These are phyloP conservation scores for Closterium sp. DNA, from an alignment of 139 green algal species.

Conservation along the genomic window DNA sequence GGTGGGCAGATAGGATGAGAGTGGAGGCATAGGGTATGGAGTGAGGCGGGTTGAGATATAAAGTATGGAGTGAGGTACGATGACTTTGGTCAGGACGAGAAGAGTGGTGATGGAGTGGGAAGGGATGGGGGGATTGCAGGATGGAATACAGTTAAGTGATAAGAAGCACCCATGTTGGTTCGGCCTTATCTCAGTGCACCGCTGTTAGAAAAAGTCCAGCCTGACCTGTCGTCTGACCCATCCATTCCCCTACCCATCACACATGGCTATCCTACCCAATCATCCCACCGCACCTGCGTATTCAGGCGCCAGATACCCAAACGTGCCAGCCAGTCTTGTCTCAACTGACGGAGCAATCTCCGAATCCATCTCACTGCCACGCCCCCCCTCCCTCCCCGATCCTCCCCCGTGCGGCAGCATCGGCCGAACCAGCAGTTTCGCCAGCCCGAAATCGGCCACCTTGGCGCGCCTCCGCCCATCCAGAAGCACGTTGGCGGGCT, in stretches of 20 bases:
- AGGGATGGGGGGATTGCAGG: background rate
- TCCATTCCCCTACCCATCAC: background rate
- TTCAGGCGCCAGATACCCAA: constrained; percentile 64
- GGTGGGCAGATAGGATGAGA: background rate
- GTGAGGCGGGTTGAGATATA: no score
- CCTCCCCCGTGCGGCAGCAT: no score
- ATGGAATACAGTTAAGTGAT: no score
- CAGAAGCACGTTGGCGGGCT: constrained; percentile 61
- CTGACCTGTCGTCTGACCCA: no score
- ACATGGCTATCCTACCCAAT: no score
- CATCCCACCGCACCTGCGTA: constrained; percentile 37
- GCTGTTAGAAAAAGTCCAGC: no score
- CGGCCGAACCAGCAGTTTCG: background rate
- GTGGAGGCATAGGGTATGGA: no score
- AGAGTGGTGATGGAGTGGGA: background rate
- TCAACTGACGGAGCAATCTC: background rate
- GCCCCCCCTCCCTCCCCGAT: no score
- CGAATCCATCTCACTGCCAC: background rate
- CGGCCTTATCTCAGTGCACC: no score
- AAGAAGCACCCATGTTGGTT: no score
- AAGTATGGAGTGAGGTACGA: no score
- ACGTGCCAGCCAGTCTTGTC: constrained; percentile 54
- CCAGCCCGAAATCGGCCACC: constrained; percentile 63
- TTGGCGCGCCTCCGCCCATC: constrained; percentile 50
- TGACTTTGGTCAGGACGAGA: no score